Evolutionary conservation across 2,329 filamentous ascomycete species (phyloP), one percentile per base, ranked within the genome.

Genomic region (Aspergillus sp.): DNA sequence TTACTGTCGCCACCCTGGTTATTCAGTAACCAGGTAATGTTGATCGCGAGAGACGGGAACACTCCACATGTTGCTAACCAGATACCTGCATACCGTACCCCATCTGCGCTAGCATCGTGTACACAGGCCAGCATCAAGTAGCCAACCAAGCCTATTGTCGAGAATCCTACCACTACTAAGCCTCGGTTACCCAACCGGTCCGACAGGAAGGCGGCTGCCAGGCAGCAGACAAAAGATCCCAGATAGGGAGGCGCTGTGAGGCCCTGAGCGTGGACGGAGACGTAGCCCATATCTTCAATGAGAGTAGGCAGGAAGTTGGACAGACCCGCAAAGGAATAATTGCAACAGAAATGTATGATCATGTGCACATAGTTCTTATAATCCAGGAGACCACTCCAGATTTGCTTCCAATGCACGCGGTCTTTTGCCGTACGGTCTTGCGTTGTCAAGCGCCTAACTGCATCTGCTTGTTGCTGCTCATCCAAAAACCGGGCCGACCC

Each of bases 391-490:
- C 72, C 74, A 7, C 70, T 68, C 7, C 73, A 55, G 1, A 78
- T 65, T 53, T 79, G 77, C n/a, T 62, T 62, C 67, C 71, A 70
- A 59, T 68, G 67, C 10, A 74, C 23, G 21, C 63, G 64, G 25
- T 57, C 62, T 45, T 74, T 74, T 0, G 60, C 65, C 1, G 71
- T 74, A 28, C 60, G 60, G 38, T 59, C 57, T 21, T 56, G n/a
- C 7, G 52, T 56, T 9, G 54, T 51, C 2, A 86, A 72, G n/a
- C 84, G 78, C 19, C 81, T 80, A 19, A 85, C 79, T 45, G 82
- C 82, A 57, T 84, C 72, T 21, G 79, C 76, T 63, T 79, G 81
- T 62, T 83, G 78, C 5, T 77, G 72, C 23, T 79, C 76, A 4
- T 63, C 74, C 41, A 82, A 65, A 51, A 80, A 81, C 39, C 71